Base-by-base conservation (phyloP, 75 land plant species). In the Sequoiadendron giganteum region DNA sequence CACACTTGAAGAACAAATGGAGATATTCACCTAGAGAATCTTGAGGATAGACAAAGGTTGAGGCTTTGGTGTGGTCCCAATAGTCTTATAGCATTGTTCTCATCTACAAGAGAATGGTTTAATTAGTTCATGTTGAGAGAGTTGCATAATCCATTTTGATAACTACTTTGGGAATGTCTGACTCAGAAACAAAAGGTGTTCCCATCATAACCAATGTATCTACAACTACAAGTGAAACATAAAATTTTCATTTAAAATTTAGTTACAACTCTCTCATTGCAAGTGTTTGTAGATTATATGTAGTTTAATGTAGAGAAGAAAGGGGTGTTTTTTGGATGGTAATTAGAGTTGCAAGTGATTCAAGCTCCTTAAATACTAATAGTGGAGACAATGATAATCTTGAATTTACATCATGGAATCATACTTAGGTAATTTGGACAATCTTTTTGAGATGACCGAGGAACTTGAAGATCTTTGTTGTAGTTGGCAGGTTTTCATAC, bases 341-440 rank as follows among this genome's bases (percentile, higher is more conserved):
- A 47, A 86, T 90, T 85, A 93, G 93, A 88, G 95, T 98, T 82
- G 96, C 94, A 86, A 98, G 99, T 68, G 99, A 97, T 83, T 88
- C 92, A 19, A 0, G 0, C 38, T 36, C 38, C 0, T 94, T 93
- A 32, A 94, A 92, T 43, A 85, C 88, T 16, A 78, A 88, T 83
- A 86, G 86, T 30, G 85, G 88, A 21, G 94, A 91, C 70, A 91
- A 93, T 54, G 92, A 93, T 47, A 92, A 94, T 30, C 81, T 38
- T 54, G 90, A 92, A 28, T 88, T 86, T 30, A 30, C 88, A 3
- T 91, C 85, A 78, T 83, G 86, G 34, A 95, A 95, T 4, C 88
- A 87, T 56, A 92, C 95, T 49, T 90, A 95, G 81, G 93, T 97
- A 32, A 81, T 91, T 34, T 98, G 99, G 98, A 83, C 91, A 70